Conservation (phyloP, 257 asterid genomes). For the Gentiana dahurica region DNA sequence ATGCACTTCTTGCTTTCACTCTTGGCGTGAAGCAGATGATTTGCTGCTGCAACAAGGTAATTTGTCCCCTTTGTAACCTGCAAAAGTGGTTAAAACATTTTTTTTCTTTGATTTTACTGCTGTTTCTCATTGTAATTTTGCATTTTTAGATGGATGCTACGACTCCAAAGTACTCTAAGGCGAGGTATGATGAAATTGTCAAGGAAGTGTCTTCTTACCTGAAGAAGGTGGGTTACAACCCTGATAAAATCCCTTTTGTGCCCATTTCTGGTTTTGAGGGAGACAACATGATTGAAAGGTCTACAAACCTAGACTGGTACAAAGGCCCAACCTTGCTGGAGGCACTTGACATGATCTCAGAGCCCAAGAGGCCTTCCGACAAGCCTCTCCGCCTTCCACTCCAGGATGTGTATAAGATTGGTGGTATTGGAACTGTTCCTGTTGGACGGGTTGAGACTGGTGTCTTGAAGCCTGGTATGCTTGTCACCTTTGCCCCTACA, state of each 20-base stretch:
- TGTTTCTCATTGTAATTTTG: no score
- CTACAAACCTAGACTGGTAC: constrained; percentile 79
- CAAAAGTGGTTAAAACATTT: background rate
- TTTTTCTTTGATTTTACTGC: no score
- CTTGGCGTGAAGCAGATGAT: constrained; percentile 81
- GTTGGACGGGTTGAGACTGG: constrained; percentile 34
- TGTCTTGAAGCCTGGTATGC: constrained; percentile 15
- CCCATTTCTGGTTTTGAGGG: constrained; percentile 53
- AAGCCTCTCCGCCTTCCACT: constrained; percentile 84
- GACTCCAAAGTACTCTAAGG: constrained; percentile 73
- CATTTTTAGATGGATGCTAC: constrained; percentile 68
- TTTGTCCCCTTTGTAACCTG: background rate
- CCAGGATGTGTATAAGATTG: constrained; percentile 86
- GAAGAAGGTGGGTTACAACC: constrained; percentile 81
- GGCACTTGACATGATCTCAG: constrained; percentile 46
- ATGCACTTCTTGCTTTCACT: constrained; percentile 71
- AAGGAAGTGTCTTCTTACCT: constrained; percentile 80
- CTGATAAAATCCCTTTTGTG: constrained; percentile 58
- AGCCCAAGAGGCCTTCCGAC: constrained; percentile 84
- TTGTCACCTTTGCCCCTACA: constrained; percentile 11
- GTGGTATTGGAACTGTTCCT: constrained; percentile 83
- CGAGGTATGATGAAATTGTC: constrained; percentile 63
- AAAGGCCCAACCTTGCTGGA: constrained; percentile 84
- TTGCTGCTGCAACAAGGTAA: constrained; percentile 77
- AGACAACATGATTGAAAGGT: constrained; percentile 22